Percentiles rank a stretch among this genome's conserved stretches.
Evolutionary conservation across 129 eudicot species (phyloP).

Genomic region (Pittosporum tobira): DNA sequence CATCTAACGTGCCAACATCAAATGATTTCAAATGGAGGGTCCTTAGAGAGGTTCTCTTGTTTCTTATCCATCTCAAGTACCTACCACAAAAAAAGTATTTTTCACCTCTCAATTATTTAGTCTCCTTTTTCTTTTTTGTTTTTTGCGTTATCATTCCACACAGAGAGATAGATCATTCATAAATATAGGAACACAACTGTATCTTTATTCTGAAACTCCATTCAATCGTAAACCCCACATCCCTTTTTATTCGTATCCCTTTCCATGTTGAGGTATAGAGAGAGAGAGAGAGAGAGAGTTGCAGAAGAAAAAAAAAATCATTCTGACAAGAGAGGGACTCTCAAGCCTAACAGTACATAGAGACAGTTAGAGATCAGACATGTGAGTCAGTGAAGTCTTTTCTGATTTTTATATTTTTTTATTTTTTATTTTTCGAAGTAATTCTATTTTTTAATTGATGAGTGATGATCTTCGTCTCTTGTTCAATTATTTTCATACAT

Average conservation of each 20-base stretch:
- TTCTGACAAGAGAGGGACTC: slow-evolving; percentile 11
- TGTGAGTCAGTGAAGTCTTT: neutral
- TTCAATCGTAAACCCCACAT: slow-evolving; percentile 7
- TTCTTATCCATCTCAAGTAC: slow-evolving; percentile 1
- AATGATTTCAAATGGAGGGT: neutral
- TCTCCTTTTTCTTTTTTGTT: neutral
- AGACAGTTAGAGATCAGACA: slow-evolving; percentile 3
- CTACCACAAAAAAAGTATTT: neutral
- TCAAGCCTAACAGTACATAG: neutral
- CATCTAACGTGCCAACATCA: neutral
- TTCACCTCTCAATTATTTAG: slow-evolving; percentile 7
- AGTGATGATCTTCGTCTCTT: slow-evolving; percentile 1
- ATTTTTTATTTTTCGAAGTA: too few relatives aligned
- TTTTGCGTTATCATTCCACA: neutral
- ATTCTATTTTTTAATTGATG: neutral
- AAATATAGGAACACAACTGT: neutral
- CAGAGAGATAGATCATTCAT: neutral
- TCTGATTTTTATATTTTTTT: neutral
- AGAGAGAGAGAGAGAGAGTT: slow-evolving; percentile 8
- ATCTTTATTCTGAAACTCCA: neutral
- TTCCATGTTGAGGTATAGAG: slow-evolving; percentile 1
- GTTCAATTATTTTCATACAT: slow-evolving; percentile 2
- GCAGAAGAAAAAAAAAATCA: slow-evolving; percentile 9
- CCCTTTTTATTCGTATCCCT: slow-evolving; percentile 6
- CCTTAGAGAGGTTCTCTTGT: neutral